Conservation (phyloP, 176 grass and related monocot species). For the Aegilops umbellulata region DNA sequence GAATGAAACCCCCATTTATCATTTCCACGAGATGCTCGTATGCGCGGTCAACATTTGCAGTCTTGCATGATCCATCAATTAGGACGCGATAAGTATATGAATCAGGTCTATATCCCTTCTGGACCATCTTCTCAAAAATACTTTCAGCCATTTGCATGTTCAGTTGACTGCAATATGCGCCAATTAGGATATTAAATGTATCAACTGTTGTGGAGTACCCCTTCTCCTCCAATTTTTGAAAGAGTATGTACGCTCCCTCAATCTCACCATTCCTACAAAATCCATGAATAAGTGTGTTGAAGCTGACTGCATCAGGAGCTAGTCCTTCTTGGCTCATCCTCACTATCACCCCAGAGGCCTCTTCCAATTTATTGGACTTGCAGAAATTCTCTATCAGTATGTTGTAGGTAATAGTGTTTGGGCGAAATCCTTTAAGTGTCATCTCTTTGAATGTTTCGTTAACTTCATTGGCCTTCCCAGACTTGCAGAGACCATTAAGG, state of each 20-base stretch:
- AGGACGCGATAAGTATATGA: conserved; percentile 75
- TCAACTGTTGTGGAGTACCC: conserved; percentile 59
- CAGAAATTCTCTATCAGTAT: conserved; percentile 87
- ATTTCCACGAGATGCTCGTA: conserved; percentile 66
- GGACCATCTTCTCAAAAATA: conserved; percentile 66
- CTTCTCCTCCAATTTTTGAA: conserved; percentile 67
- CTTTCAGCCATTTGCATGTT: conserved; percentile 82
- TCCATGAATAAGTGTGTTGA: conserved; percentile 80
- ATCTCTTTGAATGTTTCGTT: conserved; percentile 78
- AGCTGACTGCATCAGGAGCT: conserved; percentile 80
- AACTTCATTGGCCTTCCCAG: conserved; percentile 71
- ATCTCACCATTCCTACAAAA: conserved; percentile 81
- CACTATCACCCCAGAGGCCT: conserved; percentile 64
- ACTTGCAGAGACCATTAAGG: conserved; percentile 91
- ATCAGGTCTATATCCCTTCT: conserved; percentile 62
- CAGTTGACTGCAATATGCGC: conserved; percentile 67
- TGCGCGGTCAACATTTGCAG: conserved; percentile 50
- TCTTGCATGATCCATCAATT: conserved; percentile 81
- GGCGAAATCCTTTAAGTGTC: conserved; percentile 62
- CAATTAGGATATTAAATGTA: conserved; percentile 88
- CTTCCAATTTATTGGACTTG: conserved; percentile 59
- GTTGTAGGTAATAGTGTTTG: conserved; percentile 82
- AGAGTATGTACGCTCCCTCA: conserved; percentile 71
- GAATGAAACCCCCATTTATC: conserved; percentile 66
- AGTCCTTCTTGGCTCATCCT: conserved; percentile 87